Evolutionary conservation across 192 early-diverging fungal genomes (phyloP).

Genomic region (Phycomyces blakesleeanus): DNA sequence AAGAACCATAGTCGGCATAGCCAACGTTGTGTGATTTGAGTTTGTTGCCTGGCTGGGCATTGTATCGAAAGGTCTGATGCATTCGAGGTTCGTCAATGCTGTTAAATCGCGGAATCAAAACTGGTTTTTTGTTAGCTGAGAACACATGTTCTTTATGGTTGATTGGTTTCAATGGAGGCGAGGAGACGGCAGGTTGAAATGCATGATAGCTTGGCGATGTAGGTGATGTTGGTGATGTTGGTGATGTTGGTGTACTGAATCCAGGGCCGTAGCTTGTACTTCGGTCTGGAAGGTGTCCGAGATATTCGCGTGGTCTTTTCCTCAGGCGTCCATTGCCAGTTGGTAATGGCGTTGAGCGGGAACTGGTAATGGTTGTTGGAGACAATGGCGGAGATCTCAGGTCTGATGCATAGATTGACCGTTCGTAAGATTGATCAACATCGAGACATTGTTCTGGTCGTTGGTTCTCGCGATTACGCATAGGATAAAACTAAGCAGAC

Average conservation of each 20-base stretch:
- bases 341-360: background rate
- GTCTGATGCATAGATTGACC: background rate
- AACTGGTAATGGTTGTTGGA: background rate
- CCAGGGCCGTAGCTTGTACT: background rate
- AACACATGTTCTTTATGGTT: background rate
- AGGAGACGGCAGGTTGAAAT: background rate
- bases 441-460: background rate
- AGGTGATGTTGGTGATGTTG: background rate
- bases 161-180: too few species aligned
- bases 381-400: background rate
- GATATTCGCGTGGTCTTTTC: background rate
- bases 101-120: background rate
- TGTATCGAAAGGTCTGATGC: constrained; percentile 30
- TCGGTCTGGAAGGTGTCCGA: background rate
- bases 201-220: background rate
- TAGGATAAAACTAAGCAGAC: too few species aligned
- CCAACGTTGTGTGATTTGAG: constrained; percentile 24
- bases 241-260: background rate
- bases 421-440: background rate
- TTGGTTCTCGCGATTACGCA: background rate
- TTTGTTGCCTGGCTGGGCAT: background rate
- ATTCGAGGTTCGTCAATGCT: constrained; percentile 23
- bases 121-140: background rate
- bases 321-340: background rate
- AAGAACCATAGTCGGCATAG: constrained; percentile 35